Percentiles rank a stretch among this genome's conserved stretches.
Conservation (phyloP, 1,284 basidiomycete species). For the Sporisorium scitamineum region DNA sequence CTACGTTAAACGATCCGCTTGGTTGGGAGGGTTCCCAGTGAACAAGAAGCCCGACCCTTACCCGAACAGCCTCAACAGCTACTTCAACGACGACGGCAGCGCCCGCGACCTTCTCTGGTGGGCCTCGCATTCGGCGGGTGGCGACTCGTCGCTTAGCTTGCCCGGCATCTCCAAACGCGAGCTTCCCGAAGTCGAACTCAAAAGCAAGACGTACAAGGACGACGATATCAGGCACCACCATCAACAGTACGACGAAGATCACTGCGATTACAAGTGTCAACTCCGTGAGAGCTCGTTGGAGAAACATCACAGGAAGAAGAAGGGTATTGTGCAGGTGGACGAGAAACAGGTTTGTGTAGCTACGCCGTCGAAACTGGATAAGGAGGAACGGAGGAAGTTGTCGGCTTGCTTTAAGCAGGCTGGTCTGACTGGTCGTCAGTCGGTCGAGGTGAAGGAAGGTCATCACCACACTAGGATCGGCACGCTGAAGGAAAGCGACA, state of each 20-base stretch:
- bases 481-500: neutral
- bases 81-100: constrained; percentile 54
- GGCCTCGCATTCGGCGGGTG: constrained; percentile 18
- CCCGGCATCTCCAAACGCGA: constrained; percentile 25
- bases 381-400: constrained; percentile 32
- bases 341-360: constrained; percentile 37
- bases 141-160: constrained; percentile 19
- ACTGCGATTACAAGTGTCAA: constrained; percentile 52
- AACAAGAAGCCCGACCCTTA: constrained; percentile 59
- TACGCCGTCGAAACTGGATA: constrained; percentile 33
- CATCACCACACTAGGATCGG: neutral
- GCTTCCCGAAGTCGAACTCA: neutral
- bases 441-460: neutral
- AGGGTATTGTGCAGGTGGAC: constrained; percentile 35
- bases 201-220: constrained; percentile 13
- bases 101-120: constrained; percentile 36
- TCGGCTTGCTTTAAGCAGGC: constrained; percentile 20
- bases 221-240: constrained; percentile 7
- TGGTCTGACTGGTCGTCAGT: constrained; percentile 10
- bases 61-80: constrained; percentile 55
- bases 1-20: constrained; percentile 61
- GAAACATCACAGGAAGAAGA: constrained; percentile 35
- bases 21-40: constrained; percentile 62
- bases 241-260: constrained; percentile 43
- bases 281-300: constrained; percentile 34